Evolutionary conservation across 257 asterid genomes (phyloP), one percentile per base, ranked within the genome.

Genomic region (Nicotiana paniculata): DNA sequence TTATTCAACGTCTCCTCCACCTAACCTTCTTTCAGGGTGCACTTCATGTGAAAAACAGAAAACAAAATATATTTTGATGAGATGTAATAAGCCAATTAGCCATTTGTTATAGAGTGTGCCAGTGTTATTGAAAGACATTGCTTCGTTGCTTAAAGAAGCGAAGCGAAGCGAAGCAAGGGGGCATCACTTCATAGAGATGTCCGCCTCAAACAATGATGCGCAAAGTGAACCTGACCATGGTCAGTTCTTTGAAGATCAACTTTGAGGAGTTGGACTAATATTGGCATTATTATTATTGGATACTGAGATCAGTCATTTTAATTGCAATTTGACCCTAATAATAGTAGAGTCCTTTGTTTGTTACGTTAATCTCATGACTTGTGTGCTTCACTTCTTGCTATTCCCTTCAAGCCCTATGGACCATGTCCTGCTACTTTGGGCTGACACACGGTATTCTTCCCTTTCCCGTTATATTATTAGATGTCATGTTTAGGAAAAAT

Each of bases 401-500:
- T 70, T 43, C 7, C 4, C 21, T 46, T 74, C 79, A 46, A 74
- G 24, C 39, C 51, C 79, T 24, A 46, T 13, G 13, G 39, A 6
- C 62, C 79, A 48, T 13, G 26, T 74, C 79, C 79, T 51, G 80
- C 80, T 51, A 28, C 63, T 75, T 75, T 51, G 61, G 18, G 64
- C 64, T 17, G 64, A 26, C 80, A 51, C 53, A 21, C 64, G 4
- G 28, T 26, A 75, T 51, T 48, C 39, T 74, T 48, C 62, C 61
- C 30, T 24, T 48, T 74, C 39, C 48, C 28, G 24, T 13, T 75
- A 26, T 43, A 48, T 26, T 8, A 74, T 7, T n/a, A 48, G 16
- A 48, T 6, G 80, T 51, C 28, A 33, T 26, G 46, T 53, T 39
- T 26, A 21, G 59, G 37, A 72, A 30, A 68, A 51, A 70, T 11